Evolutionary conservation across 2,329 filamentous ascomycete genomes (phyloP), one percentile per base, ranked within the genome.

Genomic region (Dichotomopilus funicola): DNA sequence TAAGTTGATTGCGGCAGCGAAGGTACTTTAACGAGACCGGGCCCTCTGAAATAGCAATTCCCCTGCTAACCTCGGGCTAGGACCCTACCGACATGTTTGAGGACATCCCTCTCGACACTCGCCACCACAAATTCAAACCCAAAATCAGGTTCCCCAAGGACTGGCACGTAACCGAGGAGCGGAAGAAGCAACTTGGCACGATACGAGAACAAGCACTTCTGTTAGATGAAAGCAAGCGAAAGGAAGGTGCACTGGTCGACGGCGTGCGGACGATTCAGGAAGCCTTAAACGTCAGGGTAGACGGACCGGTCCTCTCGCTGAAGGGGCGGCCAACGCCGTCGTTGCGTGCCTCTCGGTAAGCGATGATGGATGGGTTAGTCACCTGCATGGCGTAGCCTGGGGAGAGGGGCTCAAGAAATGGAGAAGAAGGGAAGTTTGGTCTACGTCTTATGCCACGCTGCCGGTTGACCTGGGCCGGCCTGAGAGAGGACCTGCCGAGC

Each of bases 21-120:
- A 85, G 75, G 81, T 81, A 71, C 19, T 56, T 1, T 5, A 36
- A 38, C 13, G 31, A 37, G 5, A 48, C n/a, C 8, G 36, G 36
- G 6, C 6, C 27, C 13, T 10, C 40, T 43, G n/a, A 19, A 27
- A 27, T 27, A 27, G 19, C 19, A 27, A 41, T 9, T 11, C 40
- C 37, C 52, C 38, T 51, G 53, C 61, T 59, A 53, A 61, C 45
- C 27, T 45, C 6, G 5, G 10, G 37, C 53, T 68, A 85, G 77
- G 86, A 96, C 67, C 76, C 80, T 31, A 81, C 75, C 40, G 92
- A 99, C 63, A 88, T 81, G 9, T 96, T 97, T 66, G 85, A 85
- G 62, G 94, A 99, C 69, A 74, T 99, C 35, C 92, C 94, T 2
- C 79, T 97, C 49, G 91, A 99, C 68, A 86, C 89, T 58, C 81